phyloP scores from a whole-genome alignment of 2,329 filamentous ascomycete genomes.

The Laburnicola sp. region DNA sequence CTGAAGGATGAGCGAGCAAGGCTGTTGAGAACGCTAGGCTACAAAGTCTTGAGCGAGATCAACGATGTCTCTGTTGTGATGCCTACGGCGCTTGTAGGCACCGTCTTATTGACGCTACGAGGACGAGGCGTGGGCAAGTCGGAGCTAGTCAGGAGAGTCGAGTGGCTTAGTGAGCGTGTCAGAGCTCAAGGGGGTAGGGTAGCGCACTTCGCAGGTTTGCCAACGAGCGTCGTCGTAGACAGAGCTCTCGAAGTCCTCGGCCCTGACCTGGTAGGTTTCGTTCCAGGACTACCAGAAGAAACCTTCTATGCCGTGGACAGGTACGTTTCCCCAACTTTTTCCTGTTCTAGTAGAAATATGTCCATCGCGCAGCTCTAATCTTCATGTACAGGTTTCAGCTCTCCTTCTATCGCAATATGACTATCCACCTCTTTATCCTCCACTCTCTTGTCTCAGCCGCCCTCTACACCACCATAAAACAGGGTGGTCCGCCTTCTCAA shows the following conservation, averaged over 20 bases:
- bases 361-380: too few relatives aligned
- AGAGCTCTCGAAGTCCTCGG: constrained; percentile 90
- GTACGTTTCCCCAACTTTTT: constrained; percentile 18
- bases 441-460: constrained; percentile 87
- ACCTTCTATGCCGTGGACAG: constrained; percentile 94
- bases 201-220: constrained; percentile 83
- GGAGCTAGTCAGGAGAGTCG: constrained; percentile 81
- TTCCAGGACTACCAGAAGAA: constrained; percentile 80
- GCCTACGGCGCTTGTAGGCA: constrained; percentile 95
- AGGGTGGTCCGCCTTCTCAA: constrained; percentile 78
- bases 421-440: constrained; percentile 94
- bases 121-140: constrained; percentile 87
- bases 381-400: constrained; percentile 71
- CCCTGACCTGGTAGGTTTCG: constrained; percentile 79
- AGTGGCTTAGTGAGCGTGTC: constrained; percentile 85
- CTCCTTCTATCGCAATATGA: constrained; percentile 99
- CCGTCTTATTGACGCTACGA: constrained; percentile 84
- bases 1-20: constrained; percentile 62
- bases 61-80: constrained; percentile 96
- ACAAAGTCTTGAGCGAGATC: constrained; percentile 90
- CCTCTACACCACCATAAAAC: constrained; percentile 89
- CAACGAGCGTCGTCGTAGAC: constrained; percentile 80
- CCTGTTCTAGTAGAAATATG: neutral
- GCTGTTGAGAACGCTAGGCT: constrained; percentile 82
- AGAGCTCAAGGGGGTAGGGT: constrained; percentile 86